Evolutionary conservation across 257 asterid species (phyloP).

Genomic region (Vinca minor): DNA sequence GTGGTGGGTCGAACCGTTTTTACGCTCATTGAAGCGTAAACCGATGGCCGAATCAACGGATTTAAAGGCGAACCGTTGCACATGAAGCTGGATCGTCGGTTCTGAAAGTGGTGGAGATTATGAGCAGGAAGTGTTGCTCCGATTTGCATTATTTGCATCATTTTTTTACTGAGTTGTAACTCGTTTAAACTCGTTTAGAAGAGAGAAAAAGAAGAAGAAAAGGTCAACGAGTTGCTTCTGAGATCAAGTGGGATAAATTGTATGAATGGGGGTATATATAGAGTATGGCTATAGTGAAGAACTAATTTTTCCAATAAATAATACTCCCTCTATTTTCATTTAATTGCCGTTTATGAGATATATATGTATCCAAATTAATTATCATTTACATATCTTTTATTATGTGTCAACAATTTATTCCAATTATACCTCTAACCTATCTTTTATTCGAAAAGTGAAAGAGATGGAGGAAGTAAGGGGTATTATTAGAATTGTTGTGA

Average conservation of each 20-base stretch:
- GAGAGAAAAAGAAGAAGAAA: not conserved
- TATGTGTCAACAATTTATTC: too few species aligned
- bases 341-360: too few species aligned
- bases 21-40: constrained; percentile 17
- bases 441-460: too few species aligned
- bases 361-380: too few species aligned
- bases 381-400: too few species aligned
- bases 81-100: constrained; percentile 10
- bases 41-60: constrained; percentile 24
- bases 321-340: too few species aligned
- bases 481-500: too few species aligned
- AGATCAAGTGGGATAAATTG: not conserved
- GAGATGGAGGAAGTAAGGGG: not conserved
- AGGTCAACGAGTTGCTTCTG: constrained; percentile 4
- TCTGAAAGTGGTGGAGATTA: constrained; percentile 11
- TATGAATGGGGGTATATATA: not conserved
- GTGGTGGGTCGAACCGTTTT: constrained; percentile 15
- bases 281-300: too few species aligned
- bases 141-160: constrained; percentile 20
- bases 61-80: constrained; percentile 27
- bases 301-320: too few species aligned
- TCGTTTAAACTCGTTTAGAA: not conserved
- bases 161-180: too few species aligned
- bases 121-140: constrained; percentile 20
- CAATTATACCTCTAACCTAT: too few species aligned